phyloP scores from a whole-genome alignment of 768 basidiomycete genomes.

The Termitomyces sp. region DNA sequence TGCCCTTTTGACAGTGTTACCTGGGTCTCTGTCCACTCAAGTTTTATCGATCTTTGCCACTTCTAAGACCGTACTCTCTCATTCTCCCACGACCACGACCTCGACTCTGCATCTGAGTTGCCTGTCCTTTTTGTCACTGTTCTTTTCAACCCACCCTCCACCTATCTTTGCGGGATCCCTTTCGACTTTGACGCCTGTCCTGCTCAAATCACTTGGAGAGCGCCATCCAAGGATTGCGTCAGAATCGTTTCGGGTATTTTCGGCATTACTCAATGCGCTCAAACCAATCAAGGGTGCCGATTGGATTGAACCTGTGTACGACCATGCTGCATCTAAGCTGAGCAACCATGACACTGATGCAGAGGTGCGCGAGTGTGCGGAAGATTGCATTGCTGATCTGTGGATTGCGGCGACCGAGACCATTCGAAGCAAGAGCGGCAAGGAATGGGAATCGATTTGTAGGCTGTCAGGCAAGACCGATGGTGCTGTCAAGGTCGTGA shows the following conservation, averaged over 20 bases:
- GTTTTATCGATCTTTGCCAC: conserved; percentile 58
- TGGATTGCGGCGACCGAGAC: conserved; percentile 84
- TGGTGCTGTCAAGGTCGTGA: conserved; percentile 77
- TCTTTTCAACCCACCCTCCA: conserved; percentile 69
- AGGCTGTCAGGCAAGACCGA: conserved; percentile 66
- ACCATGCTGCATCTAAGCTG: conserved; percentile 66
- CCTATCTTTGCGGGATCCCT: conserved; percentile 56
- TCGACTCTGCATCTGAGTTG: conserved; percentile 80
- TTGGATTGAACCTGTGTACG: conserved; percentile 73
- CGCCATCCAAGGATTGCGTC: conserved; percentile 86
- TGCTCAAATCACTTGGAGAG: conserved; percentile 73
- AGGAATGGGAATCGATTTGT: conserved; percentile 81
- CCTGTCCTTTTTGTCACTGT: conserved; percentile 79
- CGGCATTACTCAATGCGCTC: conserved; percentile 70
- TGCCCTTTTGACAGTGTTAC: conserved; percentile 71
- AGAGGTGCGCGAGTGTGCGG: conserved; percentile 80
- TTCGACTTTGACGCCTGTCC: conserved; percentile 62
- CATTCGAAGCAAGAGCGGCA: conserved; percentile 54
- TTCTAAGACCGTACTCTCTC: conserved; percentile 59
- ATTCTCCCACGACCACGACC: conserved; percentile 68
- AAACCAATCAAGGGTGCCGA: conserved; percentile 61
- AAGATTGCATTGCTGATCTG: conserved; percentile 79
- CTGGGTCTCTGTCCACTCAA: conserved; percentile 75
- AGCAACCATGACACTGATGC: conserved; percentile 83
- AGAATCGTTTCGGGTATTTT: conserved; percentile 85